Base-by-base conservation (phyloP, 2,329 filamentous ascomycete genomes). In the Colletotrichum euphorbiae region DNA sequence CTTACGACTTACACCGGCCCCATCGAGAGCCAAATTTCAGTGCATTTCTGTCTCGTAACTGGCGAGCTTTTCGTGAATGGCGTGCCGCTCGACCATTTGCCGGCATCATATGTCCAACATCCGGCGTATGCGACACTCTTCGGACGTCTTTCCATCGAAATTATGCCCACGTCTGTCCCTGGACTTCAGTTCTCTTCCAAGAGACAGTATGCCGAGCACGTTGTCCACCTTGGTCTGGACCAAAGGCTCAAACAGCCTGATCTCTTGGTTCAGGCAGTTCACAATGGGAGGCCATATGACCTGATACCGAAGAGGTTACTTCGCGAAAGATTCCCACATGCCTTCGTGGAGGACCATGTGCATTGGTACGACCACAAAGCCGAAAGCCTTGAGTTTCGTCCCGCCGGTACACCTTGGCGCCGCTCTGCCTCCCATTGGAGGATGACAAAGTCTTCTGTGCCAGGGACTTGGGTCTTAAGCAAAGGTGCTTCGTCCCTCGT, bases 51-150 rank as follows among this genome's bases (percentile, higher is more conserved):
- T 68, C 55, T 87, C 0, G 70, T 90, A 2, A 83, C 79, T 0
- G 86, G 83, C 0, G 77, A 83, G 24, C 75, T 90, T 0, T 77
- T 88, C 0, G 80, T 89, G 0, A 79, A 88, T 63, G 86, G 87
- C 0, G 46, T 76, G 1, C 86, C 84, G 0, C 70, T 88, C 0
- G 73, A 79, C 4, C 79, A 82, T 2, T 77, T 89, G 0, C 87
- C 87, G 0, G 3, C 11, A 0, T 68, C 80, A 0, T 89, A 86
- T 55, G 77, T 82, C 38, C 7, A 13, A 0, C 77, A 86, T 58
- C 7, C 71, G 0, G 75, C 75, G 0, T 89, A 85, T 69, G 11
- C 12, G 0, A 71, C 72, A 0, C 72, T 89, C 0, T 88, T 89
- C 72, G 80, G 81, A 1, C 61, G 72, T 4, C 73, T 75, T 0